A percentile compares a stretch with the other conserved stretches of the same genome.
These are phyloP conservation scores for Saksenaea oblongispora DNA, from an alignment of 371 early-diverging fungal genomes.

Conservation along the genomic window DNA sequence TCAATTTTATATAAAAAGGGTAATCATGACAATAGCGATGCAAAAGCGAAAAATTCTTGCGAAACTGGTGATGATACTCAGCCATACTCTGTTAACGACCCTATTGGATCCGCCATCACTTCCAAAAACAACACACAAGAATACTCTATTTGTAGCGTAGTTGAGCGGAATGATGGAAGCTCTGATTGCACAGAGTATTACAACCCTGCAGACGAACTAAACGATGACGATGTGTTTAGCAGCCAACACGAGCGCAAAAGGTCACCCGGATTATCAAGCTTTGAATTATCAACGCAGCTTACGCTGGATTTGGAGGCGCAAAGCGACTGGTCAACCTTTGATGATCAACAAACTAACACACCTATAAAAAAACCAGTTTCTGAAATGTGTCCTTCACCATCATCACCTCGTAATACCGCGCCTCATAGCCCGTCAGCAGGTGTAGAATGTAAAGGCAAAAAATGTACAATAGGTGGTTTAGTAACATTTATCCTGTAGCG, in stretches of 20 bases:
- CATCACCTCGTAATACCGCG: background rate
- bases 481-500: background rate
- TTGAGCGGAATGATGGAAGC: background rate
- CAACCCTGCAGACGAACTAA: background rate
- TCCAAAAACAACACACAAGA: background rate
- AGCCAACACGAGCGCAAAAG: background rate
- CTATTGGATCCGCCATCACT: background rate
- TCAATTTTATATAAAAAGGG: background rate
- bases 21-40: background rate
- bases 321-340: background rate
- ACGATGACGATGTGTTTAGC: background rate
- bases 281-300: background rate
- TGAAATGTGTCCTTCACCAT: background rate
- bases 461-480: background rate
- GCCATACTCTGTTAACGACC: background rate
- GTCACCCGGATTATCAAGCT: background rate
- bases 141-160: background rate
- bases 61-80: background rate
- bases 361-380: background rate
- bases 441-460: background rate
- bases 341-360: background rate
- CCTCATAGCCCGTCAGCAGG: background rate
- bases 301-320: background rate
- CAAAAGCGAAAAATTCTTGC: background rate
- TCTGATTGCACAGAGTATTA: background rate